Base-by-base conservation (phyloP, 1,284 basidiomycete species). In the Coniophora puteana region DNA sequence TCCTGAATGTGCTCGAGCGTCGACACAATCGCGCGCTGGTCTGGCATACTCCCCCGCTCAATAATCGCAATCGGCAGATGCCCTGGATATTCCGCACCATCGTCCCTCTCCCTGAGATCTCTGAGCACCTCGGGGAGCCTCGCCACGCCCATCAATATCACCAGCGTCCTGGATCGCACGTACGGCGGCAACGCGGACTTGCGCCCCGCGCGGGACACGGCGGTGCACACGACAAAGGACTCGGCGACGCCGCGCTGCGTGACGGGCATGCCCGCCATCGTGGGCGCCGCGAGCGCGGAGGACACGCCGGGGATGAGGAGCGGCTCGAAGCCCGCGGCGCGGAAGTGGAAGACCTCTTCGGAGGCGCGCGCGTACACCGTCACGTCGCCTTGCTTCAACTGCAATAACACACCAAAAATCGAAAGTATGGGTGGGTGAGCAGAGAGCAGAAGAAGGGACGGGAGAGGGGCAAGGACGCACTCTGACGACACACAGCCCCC, bases 331-430 rank as follows among this genome's bases (percentile, higher is more conserved):
- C 93, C 93, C 36, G 83, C 83, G 38, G 78, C 66, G 11, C 92
- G 80, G 76, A 97, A 95, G 61, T 89, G 91, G 14, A 97, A 71
- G 1, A 98, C 81, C 63, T 99, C 95, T 60, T 98, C 95, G 10
- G 93, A 93, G 0, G 89, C 89, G 17, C 95, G 81, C 3, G 92
- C 95, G 57, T 96, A 99, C 0, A 99, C 81, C 22, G 89, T 88
- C 1, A 95, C 95, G 61, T 98, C 95, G 21, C 95, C 95, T 71
- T 98, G 95, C 67, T 99, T 98, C 12, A 99, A 74, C 78, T 89
- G 40, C 14, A n/a, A 40, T 35, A 35, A 47, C n/a, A n/a, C n/a
- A n/a, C n/a, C n/a, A n/a, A n/a, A n/a, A n/a, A n/a, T n/a, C n/a
- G n/a, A 21, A 8, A 32, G 43, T 6, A 43, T 24, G 27, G 16